Conservation (phyloP, 2,329 filamentous ascomycete genomes). For the Acrocalymma vagum region DNA sequence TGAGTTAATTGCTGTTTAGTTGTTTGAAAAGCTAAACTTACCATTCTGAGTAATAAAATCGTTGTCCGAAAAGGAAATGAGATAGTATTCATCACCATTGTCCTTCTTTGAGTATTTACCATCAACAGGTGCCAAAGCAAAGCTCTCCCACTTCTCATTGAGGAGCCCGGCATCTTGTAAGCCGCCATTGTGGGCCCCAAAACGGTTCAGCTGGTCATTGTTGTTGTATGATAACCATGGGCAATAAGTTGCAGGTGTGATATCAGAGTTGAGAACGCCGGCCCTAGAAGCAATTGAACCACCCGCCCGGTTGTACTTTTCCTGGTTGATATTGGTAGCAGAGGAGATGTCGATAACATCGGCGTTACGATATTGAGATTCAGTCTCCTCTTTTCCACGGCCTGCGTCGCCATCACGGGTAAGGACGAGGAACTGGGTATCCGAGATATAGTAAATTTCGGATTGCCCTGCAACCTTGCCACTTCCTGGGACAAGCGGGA, state of each 20-base stretch:
- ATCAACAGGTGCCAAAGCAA: slow-evolving; percentile 67
- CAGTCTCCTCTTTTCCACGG: slow-evolving; percentile 61
- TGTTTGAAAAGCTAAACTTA: slow-evolving; percentile 27
- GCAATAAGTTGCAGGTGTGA: slow-evolving; percentile 70
- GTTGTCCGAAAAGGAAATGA: slow-evolving; percentile 75
- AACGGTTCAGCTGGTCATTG: slow-evolving; percentile 69
- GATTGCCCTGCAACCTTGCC: slow-evolving; percentile 71
- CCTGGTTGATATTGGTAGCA: slow-evolving; percentile 68
- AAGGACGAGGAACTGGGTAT: slow-evolving; percentile 72
- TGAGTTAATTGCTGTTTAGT: slow-evolving; percentile 9
- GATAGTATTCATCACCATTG: slow-evolving; percentile 71
- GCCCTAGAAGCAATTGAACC: slow-evolving; percentile 57
- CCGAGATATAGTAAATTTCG: slow-evolving; percentile 71
- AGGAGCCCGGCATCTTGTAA: slow-evolving; percentile 65
- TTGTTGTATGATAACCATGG: slow-evolving; percentile 74
- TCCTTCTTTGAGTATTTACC: slow-evolving; percentile 49
- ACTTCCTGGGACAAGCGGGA: slow-evolving; percentile 67
- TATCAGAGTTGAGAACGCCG: slow-evolving; percentile 62
- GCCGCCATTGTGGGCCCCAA: slow-evolving; percentile 75
- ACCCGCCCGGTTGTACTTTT: slow-evolving; percentile 41
- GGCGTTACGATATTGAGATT: slow-evolving; percentile 71
- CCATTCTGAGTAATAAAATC: slow-evolving; percentile 79
- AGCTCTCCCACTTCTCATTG: slow-evolving; percentile 81
- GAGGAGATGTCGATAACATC: slow-evolving; percentile 72
- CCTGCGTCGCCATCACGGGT: slow-evolving; percentile 70